A percentile compares a stretch with the other conserved stretches of the same genome.
These are phyloP conservation scores for Limtongozyma cylindracea DNA, from an alignment of 805 yeast genomes.

Conservation along the genomic window DNA sequence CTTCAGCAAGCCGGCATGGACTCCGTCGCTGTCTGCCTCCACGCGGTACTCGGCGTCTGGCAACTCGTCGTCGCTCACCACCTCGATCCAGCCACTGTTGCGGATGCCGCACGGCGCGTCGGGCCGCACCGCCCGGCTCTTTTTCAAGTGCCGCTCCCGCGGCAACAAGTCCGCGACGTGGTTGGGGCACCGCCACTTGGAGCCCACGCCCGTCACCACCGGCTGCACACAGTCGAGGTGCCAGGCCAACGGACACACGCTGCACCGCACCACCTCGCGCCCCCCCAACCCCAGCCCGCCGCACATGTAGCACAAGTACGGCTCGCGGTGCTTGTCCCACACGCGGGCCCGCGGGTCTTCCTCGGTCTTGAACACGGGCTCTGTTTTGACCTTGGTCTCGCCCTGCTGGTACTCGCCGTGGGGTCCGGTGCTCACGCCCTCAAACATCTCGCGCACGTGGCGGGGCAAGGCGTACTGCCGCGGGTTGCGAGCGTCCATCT, in stretches of 20 bases:
- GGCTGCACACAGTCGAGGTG: slow-evolving; percentile 72
- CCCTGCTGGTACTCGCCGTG: slow-evolving; percentile 48
- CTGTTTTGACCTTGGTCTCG: slow-evolving; percentile 11
- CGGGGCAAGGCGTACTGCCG: slow-evolving; percentile 28
- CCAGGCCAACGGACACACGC: slow-evolving; percentile 64
- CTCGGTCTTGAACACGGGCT: slow-evolving; percentile 14
- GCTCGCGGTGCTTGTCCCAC: slow-evolving; percentile 41
- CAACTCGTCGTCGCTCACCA: slow-evolving; percentile 11
- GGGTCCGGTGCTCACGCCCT: slow-evolving; percentile 40
- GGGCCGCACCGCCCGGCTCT: too few species aligned
- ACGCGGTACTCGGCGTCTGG: slow-evolving; percentile 7
- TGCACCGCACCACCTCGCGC: slow-evolving; percentile 44
- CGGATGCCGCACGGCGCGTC: too few species aligned
- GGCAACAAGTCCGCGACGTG: slow-evolving; percentile 34
- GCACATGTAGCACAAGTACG: slow-evolving; percentile 56
- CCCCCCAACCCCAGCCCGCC: slow-evolving; percentile 34
- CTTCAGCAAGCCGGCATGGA: too few species aligned
- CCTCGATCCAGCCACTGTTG: slow-evolving; percentile 19
- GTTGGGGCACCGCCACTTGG: slow-evolving; percentile 81
- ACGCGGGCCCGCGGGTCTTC: slow-evolving; percentile 36
- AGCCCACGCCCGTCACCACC: slow-evolving; percentile 44
- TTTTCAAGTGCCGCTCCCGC: slow-evolving; percentile 8
- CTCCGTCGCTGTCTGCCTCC: too few species aligned
- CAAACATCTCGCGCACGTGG: slow-evolving; percentile 41
- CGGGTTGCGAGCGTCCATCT: slow-evolving; percentile 28